phyloP scores from a whole-genome alignment of 768 basidiomycete genomes.

The Lentinula boryana region DNA sequence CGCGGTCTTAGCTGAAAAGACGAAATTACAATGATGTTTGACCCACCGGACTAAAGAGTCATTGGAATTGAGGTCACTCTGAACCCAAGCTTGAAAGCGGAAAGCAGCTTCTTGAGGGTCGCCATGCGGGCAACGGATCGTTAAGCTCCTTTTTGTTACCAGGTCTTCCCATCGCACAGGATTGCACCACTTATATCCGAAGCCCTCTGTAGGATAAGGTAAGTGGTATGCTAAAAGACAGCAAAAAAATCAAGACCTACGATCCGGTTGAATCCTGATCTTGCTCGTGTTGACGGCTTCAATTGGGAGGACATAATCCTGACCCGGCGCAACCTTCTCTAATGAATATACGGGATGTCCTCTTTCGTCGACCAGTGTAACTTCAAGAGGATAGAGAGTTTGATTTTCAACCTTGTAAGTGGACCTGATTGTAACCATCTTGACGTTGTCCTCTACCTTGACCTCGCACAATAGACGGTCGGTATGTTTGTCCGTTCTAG shows the following conservation, averaged over 20 bases:
- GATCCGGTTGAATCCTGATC: conserved; percentile 86
- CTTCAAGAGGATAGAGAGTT: conserved; percentile 87
- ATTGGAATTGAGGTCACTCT: conserved; percentile 46
- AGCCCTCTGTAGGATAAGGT: conserved; percentile 61
- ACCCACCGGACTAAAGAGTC: conserved; percentile 46
- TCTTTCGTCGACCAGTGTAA: conserved; percentile 81
- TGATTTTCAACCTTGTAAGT: conserved; percentile 88
- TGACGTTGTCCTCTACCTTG: conserved; percentile 85
- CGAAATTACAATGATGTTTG: not conserved
- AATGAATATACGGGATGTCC: conserved; percentile 77
- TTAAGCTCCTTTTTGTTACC: conserved; percentile 58
- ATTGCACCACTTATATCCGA: conserved; percentile 91
- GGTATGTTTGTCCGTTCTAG: conserved; percentile 65
- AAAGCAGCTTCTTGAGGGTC: conserved; percentile 83
- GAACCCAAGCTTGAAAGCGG: conserved; percentile 88
- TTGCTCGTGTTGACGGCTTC: conserved; percentile 80
- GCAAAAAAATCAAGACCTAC: conserved; percentile 40
- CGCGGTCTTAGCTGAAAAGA: not conserved
- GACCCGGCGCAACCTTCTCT: conserved; percentile 87
- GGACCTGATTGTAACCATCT: conserved; percentile 89
- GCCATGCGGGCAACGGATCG: conserved; percentile 80
- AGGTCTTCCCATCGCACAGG: conserved; percentile 90
- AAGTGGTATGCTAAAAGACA: not conserved
- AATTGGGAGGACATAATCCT: conserved; percentile 85
- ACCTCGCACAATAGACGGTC: conserved; percentile 87